Evolutionary conservation across 208 protist species (phyloP).

Genomic region (Naegleria lovaniensis): DNA sequence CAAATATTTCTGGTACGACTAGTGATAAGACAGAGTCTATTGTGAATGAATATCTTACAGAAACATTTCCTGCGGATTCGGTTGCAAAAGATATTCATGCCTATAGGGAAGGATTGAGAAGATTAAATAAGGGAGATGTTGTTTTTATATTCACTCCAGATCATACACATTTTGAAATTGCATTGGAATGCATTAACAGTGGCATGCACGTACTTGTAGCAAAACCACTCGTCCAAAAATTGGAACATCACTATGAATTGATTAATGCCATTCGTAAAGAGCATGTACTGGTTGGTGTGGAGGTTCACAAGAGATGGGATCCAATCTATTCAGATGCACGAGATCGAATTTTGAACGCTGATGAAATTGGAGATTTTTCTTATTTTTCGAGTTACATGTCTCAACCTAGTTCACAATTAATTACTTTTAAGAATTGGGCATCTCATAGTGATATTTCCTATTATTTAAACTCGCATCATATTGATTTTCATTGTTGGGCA

Average conservation of each 20-base stretch:
- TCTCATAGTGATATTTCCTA: conserved; percentile 48
- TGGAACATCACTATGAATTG: conserved; percentile 43
- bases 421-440: conserved; percentile 46
- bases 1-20: too few species aligned
- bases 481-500: conserved; percentile 51
- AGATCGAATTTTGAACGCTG: conserved; percentile 28
- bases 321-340: conserved; percentile 51
- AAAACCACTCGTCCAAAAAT: conserved; percentile 51
- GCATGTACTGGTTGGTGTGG: conserved; percentile 38
- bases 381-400: conserved; percentile 49
- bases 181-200: conserved; percentile 32
- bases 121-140: conserved; percentile 42
- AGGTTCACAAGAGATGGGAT: conserved; percentile 56
- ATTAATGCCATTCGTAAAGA: conserved; percentile 30
- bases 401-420: conserved; percentile 50
- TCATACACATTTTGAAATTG: conserved; percentile 52
- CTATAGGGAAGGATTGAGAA: conserved; percentile 37
- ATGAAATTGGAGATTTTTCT: conserved; percentile 39
- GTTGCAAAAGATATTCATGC: conserved; percentile 37
- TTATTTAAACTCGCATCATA: conserved; percentile 58
- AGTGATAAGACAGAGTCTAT: neutral
- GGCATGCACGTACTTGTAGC: conserved; percentile 52
- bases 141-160: conserved; percentile 54
- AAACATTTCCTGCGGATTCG: conserved; percentile 41
- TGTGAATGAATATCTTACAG: neutral